phyloP scores from a whole-genome alignment of 2,329 filamentous ascomycete species.

The Sporothrix globosa region DNA sequence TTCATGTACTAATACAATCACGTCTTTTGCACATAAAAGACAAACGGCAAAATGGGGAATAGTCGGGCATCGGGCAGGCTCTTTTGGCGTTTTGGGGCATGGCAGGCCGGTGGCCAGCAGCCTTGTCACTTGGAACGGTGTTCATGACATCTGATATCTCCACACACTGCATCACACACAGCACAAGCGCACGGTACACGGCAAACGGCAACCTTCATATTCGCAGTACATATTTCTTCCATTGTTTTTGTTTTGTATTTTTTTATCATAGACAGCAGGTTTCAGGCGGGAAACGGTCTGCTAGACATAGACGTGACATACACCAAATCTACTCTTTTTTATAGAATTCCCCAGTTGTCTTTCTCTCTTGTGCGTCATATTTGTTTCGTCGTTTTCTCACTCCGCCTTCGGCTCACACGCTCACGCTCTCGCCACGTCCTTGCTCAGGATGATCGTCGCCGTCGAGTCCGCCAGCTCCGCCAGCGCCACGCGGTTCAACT shows the following conservation, averaged over 20 bases:
- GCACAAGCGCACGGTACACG: not conserved
- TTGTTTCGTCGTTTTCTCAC: not conserved
- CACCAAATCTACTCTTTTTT: conserved; percentile 22
- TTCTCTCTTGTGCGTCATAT: not conserved
- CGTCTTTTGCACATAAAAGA: not conserved
- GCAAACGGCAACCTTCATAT: not conserved
- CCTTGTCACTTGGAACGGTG: not conserved
- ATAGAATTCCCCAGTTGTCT: not conserved
- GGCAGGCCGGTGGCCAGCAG: not conserved
- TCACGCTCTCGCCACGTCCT: conserved; percentile 36
- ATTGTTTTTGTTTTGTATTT: not conserved
- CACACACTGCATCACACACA: not conserved
- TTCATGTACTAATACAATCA: conserved; percentile 21
- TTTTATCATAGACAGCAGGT: conserved; percentile 24
- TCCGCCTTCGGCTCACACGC: not conserved
- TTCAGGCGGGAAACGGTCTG: conserved; percentile 6
- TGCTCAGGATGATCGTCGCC: conserved; percentile 57
- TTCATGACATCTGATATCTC: conserved; percentile 23
- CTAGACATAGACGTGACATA: conserved; percentile 24
- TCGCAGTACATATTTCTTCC: conserved; percentile 18
- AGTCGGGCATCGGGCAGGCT: not conserved
- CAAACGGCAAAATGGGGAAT: not conserved
- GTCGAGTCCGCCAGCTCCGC: conserved; percentile 66
- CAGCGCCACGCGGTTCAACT: conserved; percentile 56
- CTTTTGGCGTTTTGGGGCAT: conserved; percentile 26